phyloP scores from a whole-genome alignment of 805 yeast genomes.

The Candida hispaniensis region DNA sequence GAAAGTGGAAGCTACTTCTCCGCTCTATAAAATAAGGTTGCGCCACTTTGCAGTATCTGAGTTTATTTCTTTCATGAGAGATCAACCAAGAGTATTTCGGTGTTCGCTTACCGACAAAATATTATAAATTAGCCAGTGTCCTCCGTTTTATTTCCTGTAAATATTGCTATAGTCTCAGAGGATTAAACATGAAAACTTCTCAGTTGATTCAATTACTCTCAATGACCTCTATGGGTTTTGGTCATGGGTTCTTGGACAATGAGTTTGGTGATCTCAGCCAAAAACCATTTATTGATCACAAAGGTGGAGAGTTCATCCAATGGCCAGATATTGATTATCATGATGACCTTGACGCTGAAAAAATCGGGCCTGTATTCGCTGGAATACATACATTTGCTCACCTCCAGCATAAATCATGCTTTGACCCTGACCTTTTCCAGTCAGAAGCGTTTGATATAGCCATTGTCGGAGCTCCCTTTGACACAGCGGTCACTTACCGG shows the following conservation, averaged over 20 bases:
- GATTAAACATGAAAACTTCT: no score
- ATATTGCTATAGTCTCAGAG: no score
- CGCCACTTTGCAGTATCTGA: no score
- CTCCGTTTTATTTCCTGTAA: no score
- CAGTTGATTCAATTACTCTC: no score
- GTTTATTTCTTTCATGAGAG: no score
- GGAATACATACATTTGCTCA: constrained; percentile 55
- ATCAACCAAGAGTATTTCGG: no score
- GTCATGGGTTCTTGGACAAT: constrained; percentile 13
- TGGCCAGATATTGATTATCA: constrained; percentile 4
- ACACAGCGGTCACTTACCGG: constrained; percentile 68
- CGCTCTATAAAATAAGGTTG: no score
- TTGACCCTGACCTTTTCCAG: constrained; percentile 32
- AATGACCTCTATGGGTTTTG: no score
- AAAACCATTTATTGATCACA: constrained; percentile 9
- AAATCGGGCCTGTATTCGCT: constrained; percentile 19
- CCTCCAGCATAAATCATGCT: constrained; percentile 48
- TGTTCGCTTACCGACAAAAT: no score
- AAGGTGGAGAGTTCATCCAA: constrained; percentile 3
- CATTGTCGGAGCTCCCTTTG: constrained; percentile 71
- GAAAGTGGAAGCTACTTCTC: no score
- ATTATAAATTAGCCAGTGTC: no score
- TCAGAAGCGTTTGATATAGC: constrained; percentile 50
- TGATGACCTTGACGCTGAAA: constrained; percentile 12
- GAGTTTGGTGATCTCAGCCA: constrained; percentile 14